Evolutionary conservation across 768 basidiomycete species (phyloP), one percentile per base, ranked within the genome.

Genomic region (Xanthoconium stramineum): DNA sequence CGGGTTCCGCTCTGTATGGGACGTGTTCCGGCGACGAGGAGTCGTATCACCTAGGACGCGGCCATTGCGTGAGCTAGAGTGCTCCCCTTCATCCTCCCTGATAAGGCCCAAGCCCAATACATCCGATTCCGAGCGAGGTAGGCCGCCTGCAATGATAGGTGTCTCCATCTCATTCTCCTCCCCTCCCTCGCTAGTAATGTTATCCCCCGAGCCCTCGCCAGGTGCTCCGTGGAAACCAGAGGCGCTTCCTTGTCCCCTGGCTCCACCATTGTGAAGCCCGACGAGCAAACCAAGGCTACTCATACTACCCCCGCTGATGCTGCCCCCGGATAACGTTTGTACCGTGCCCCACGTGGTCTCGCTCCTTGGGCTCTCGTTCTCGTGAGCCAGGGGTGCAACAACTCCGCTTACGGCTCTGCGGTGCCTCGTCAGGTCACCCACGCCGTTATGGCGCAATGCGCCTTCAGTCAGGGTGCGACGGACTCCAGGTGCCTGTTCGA

Each of bases 291-390:
- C 68, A 19, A 73, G 66, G 24, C 71, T 70, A 46, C 52, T 38
- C 61, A 72, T 61, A 24, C 68, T 68, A 13, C 60, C 62, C 28
- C 57, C 66, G 36, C 56, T 58, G 42, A 62, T 38, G 50, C 59
- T 62, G 40, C 49, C 50, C 36, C 40, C 24, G 61, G 69, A 62
- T 15, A 61, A 51, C 3, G 73, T 65, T 7, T 60, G 65, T 2
- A 72, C 63, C n/a, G 72, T 73, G 38, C 72, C 72, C 72, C 72
- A 73, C 2, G 72, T 73, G 17, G 72, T 71, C 56, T 67, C 70
- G 55, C 70, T 72, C 51, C 70, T 61, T 11, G 70, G 71, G 10
- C 69, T 72, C 24, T 67, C 69, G 47, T 56, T 28, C 53, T 59
- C 65, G 6, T 52, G 50, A 0, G 47, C 49, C n/a, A 67, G 58